phyloP scores from a whole-genome alignment of 371 early-diverging fungal genomes.

The Mortierella sp. region DNA sequence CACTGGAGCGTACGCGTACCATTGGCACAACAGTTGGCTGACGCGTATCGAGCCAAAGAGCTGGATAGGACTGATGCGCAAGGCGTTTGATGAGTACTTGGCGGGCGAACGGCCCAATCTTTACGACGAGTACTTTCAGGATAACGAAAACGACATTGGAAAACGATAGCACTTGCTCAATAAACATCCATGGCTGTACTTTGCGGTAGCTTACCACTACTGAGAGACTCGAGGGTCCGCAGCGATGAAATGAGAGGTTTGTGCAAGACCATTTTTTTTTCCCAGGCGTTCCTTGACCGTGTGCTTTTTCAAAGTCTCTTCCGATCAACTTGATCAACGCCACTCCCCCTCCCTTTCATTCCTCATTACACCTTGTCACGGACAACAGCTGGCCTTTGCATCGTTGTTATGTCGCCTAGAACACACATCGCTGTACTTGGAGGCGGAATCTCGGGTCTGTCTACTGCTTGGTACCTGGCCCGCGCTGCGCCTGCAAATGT shows the following conservation, averaged over 20 bases:
- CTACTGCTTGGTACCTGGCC: conserved; percentile 85
- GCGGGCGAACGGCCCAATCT: conserved; percentile 32
- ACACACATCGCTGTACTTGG: conserved; percentile 80
- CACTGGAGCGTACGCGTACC: conserved; percentile 37
- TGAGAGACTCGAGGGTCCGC: too few relatives aligned
- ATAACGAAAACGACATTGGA: too few relatives aligned
- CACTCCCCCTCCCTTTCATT: not conserved
- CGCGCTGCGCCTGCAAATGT: conserved; percentile 61
- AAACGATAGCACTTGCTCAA: too few relatives aligned
- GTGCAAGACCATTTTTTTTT: too few relatives aligned
- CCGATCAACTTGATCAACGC: too few relatives aligned
- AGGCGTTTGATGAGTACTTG: conserved; percentile 23
- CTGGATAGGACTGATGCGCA: conserved; percentile 40
- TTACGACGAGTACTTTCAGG: conserved; percentile 29
- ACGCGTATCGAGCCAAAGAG: conserved; percentile 22
- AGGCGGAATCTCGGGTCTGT: conserved; percentile 93
- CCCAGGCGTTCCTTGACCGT: too few relatives aligned
- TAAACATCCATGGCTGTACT: too few relatives aligned
- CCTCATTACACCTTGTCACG: not conserved
- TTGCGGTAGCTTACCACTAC: too few relatives aligned
- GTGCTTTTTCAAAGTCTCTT: too few relatives aligned
- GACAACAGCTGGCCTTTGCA: too few relatives aligned
- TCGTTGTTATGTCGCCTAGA: conserved; percentile 30
- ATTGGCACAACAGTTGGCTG: conserved; percentile 45
- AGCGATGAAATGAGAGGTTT: too few relatives aligned